These are phyloP conservation scores for Cadophora malorum DNA, from an alignment of 2,329 filamentous ascomycete species.

Conservation along the genomic window DNA sequence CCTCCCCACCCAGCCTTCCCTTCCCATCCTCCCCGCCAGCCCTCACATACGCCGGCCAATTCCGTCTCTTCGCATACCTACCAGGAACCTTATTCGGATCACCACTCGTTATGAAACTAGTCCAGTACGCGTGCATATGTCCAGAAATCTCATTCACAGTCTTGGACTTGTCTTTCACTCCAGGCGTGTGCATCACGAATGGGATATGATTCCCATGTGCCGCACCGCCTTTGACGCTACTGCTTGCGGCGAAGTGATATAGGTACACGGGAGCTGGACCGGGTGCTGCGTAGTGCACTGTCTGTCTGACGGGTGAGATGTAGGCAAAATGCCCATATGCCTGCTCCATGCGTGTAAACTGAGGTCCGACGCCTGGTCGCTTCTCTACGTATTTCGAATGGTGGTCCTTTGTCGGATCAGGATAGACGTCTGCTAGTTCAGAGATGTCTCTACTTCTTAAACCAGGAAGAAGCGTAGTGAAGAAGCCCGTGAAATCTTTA, in stretches of 20 bases:
- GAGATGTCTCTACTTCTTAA: conserved; percentile 59
- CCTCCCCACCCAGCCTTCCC: conserved; percentile 20
- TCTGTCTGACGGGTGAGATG: conserved; percentile 67
- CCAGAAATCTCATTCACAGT: conserved; percentile 35
- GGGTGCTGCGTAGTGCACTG: conserved; percentile 52
- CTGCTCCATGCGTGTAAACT: conserved; percentile 64
- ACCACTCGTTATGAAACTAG: conserved; percentile 43
- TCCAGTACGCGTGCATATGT: conserved; percentile 45
- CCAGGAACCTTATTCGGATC: conserved; percentile 43
- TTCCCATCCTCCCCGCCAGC: conserved; percentile 26
- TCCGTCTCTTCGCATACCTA: conserved; percentile 27
- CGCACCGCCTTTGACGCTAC: conserved; percentile 44
- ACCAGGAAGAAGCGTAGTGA: conserved; percentile 64
- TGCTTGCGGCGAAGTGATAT: conserved; percentile 65
- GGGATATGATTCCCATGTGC: conserved; percentile 53
- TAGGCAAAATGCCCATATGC: conserved; percentile 71
- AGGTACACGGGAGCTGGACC: conserved; percentile 53
- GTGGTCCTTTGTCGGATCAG: conserved; percentile 56
- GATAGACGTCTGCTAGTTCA: conserved; percentile 65
- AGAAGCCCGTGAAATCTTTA: conserved; percentile 64
- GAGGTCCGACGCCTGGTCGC: conserved; percentile 52
- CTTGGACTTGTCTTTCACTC: conserved; percentile 21
- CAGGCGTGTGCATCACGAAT: conserved; percentile 52
- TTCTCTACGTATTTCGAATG: conserved; percentile 51
- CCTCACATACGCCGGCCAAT: conserved; percentile 37